Evolutionary conservation across 2,329 filamentous ascomycete species (phyloP), one percentile per base, ranked within the genome.

Genomic region (Colletotrichum eleusines): DNA sequence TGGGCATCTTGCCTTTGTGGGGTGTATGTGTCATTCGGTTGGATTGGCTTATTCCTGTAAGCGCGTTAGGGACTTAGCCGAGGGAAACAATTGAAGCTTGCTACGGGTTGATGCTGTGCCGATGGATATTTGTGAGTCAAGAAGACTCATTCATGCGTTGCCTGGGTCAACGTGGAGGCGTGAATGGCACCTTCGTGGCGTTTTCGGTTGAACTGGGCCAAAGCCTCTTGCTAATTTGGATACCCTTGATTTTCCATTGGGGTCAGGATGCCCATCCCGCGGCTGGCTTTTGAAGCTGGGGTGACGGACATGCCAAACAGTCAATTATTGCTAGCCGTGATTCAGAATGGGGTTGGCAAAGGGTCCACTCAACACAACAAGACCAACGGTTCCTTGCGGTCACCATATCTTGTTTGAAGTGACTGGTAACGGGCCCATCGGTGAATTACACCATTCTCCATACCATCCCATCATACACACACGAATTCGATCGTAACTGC

Each of bases 1-100:
- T 53, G n/a, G 67, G 12, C 67, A 69, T 69, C 42, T 26, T 31
- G 9, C 20, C 23, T 33, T 23, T 11, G 35, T 46, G 33, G 7
- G 28, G n/a, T 50, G 20, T 59, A 18, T 23, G 8, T 20, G 3
- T 40, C 4, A 20, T 31, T 51, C 11, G 12, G 5, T 7, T 51
- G n/a, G 16, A 20, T 20, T 26, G n/a, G 20, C 14, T 9, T n/a
- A 11, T 12, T 31, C 11, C 3, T 3, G 12, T 20, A 40, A 9
- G 11, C 23, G n/a, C 26, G 23, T 16, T 8, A 28, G 23, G 5
- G 44, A 12, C 1, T 28, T 16, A 3, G 7, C 9, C 20, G 23
- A 38, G 14, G 31, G 35, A 18, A 35, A 28, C 14, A 16, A 40
- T 14, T 8, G 12, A 53, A 23, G 60, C 60, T 28, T 54, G 35